Base-by-base conservation (phyloP, 768 basidiomycete species). In the Tremella mesenterica region DNA sequence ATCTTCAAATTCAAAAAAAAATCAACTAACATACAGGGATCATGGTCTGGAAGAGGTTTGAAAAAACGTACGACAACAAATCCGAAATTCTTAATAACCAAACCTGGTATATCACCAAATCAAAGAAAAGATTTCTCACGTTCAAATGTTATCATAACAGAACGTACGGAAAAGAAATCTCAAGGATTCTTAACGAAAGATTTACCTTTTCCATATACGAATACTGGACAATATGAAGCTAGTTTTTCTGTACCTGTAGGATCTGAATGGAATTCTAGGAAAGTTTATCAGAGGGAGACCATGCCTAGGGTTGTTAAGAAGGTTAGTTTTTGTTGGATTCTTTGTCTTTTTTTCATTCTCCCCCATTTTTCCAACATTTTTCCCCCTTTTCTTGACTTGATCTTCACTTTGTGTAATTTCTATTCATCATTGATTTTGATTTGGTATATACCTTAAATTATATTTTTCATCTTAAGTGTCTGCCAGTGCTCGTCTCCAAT, bases 121-220 rank as follows among this genome's bases (percentile, higher is more conserved):
- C 76, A 82, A 45, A 87, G 95, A 39, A 84, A 85, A 13, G 95
- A 99, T 73, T 84, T 83, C 64, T 78, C 79, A 56, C 88, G 88
- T 67, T 79, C 83, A 10, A 85, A 95, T 69, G 81, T 97, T 67
- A 95, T 99, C 76, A 87, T 99, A 64, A 90, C 88, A 1, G 93
- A 99, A 74, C 88, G 85, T 74, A 83, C 84, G 54, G 93, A 97
- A 76, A 89, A 88, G 76, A 95, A 95, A 71, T 91, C 88, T 0
- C 76, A 82, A 14, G 87, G 89, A 74, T 96, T 92, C 71, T 78
- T 83, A 55, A 83, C 90, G 50, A 86, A 86, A 73, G 92, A 97
- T 70, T 74, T 99, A 41, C 95, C 95, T 2, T 86, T 85, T 74
- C 95, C 93, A 2, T 97, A 90, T 69, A 96, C 93, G 8, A 87